These are phyloP conservation scores for Aureobasidium pullulans DNA, from an alignment of 2,329 filamentous ascomycete species.

Conservation along the genomic window DNA sequence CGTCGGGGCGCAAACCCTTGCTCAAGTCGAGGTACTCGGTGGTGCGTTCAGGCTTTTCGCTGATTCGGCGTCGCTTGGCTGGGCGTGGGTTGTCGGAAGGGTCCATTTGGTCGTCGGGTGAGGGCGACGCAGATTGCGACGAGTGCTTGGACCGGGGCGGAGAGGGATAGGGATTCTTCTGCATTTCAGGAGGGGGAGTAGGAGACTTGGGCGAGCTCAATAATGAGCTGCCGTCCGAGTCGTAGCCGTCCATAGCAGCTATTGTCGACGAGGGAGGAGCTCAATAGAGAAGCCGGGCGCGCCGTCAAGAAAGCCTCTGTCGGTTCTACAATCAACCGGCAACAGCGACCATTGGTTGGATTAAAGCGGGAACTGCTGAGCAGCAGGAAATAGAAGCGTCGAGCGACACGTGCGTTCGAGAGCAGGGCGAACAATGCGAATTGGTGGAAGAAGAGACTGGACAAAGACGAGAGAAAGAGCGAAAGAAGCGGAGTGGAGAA, in stretches of 20 bases:
- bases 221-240: slow-evolving; percentile 28
- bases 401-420: not conserved
- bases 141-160: slow-evolving; percentile 38
- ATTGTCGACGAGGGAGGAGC: slow-evolving; percentile 15
- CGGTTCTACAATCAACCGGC: not conserved
- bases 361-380: not conserved
- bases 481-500: not conserved
- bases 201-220: slow-evolving; percentile 35
- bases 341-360: slow-evolving; percentile 6
- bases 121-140: slow-evolving; percentile 39
- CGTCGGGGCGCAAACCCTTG: slow-evolving; percentile 46
- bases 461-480: not conserved
- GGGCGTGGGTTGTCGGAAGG: slow-evolving; percentile 57
- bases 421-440: not conserved
- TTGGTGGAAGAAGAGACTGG: not conserved
- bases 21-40: slow-evolving; percentile 76
- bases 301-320: slow-evolving; percentile 7
- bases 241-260: slow-evolving; percentile 26
- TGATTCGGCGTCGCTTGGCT: slow-evolving; percentile 66
- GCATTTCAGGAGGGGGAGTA: slow-evolving; percentile 24
- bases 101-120: slow-evolving; percentile 36
- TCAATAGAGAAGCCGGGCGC: not conserved
- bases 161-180: slow-evolving; percentile 20
- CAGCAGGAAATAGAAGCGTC: not conserved
- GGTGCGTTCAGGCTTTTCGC: slow-evolving; percentile 59